Conservation (phyloP, 495 filamentous ascomycete genomes). For the Parachaetomium inaequale region DNA sequence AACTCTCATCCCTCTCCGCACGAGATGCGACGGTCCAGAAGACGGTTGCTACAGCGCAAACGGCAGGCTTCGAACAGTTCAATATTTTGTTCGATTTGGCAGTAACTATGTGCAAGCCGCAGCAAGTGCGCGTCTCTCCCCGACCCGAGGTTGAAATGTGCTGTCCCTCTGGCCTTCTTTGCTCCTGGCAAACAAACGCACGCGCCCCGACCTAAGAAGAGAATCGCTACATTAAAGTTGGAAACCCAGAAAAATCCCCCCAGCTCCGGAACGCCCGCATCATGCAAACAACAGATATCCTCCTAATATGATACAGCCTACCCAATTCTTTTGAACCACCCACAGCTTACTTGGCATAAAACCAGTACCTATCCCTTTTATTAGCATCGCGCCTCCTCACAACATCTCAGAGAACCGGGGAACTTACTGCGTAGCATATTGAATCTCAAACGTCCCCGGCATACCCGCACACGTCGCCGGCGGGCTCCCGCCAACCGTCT, state of each 20-base stretch:
- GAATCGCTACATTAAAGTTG: conserved; percentile 4
- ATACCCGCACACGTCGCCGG: conserved; percentile 70
- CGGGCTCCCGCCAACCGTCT: conserved; percentile 78
- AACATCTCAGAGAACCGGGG: neutral
- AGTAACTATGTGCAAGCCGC: neutral
- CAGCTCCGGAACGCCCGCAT: conserved; percentile 8
- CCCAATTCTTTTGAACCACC: neutral
- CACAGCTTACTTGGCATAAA: conserved; percentile 28
- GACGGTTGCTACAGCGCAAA: neutral
- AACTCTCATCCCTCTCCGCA: neutral
- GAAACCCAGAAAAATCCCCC: conserved; percentile 1
- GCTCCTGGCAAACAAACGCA: conserved; percentile 16
- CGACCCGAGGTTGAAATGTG: neutral
- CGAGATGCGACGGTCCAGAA: neutral
- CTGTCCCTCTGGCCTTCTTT: conserved; percentile 5
- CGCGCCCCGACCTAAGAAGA: neutral
- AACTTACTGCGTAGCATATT: conserved; percentile 81
- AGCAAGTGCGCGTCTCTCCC: neutral
- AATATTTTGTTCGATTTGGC: neutral
- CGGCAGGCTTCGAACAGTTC: neutral
- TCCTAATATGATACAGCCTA: conserved; percentile 6
- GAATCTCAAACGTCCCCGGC: conserved; percentile 59
- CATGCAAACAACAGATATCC: neutral
- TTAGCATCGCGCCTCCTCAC: neutral
- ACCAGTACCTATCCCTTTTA: conserved; percentile 38